Evolutionary conservation across 2,329 filamentous ascomycete species (phyloP), one percentile per base, ranked within the genome.

Genomic region (Phyllosticta citrichinensis): DNA sequence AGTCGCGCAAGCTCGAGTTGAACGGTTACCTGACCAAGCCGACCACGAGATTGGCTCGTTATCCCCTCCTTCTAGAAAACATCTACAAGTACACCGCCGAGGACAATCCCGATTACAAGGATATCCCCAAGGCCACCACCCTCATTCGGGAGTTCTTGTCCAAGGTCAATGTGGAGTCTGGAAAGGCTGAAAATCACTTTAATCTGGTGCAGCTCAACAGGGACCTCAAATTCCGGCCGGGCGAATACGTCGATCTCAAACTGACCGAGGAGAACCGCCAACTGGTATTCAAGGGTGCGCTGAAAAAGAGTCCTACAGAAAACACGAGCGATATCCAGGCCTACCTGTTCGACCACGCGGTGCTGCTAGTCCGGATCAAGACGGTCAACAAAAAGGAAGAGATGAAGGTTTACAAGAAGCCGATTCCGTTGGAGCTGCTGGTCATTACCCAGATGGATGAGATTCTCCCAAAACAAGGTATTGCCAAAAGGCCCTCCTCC

Each of bases 21-120:
- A 99, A 99, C 73, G 94, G 94, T 67, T 99, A 99, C 71, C 80
- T 99, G 58, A 99, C 94, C 9, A 99, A 99, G 75, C 94, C 94
- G 1, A 99, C 94, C 1, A 99, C 94, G 19, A 86, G 94, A 78
- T 79, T 99, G 68, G 94, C 94, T 52, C 85, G 94, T 74, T 99
- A 99, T 73, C 94, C 94, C 3, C 79, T 99, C 47, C 80, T 99
- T 12, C 80, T 99, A 17, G 94, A 97, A 67, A 91, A 92, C 65
- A 90, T 97, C 47, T 77, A 91, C 65, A 99, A 97, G 72, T 89
- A 93, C 71, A 97, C 93, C 0, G 87, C 92, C 55, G 89, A 93
- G 58, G 91, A 87, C 61, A 96, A 88, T 66, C 87, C 90, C 0
- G 94, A 99, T 72, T 93, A 89, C 75, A 85, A 91, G 66, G 91